Evolutionary conservation across 257 asterid genomes (phyloP), one percentile per base, ranked within the genome.

Genomic region (Solanum commersonii): DNA sequence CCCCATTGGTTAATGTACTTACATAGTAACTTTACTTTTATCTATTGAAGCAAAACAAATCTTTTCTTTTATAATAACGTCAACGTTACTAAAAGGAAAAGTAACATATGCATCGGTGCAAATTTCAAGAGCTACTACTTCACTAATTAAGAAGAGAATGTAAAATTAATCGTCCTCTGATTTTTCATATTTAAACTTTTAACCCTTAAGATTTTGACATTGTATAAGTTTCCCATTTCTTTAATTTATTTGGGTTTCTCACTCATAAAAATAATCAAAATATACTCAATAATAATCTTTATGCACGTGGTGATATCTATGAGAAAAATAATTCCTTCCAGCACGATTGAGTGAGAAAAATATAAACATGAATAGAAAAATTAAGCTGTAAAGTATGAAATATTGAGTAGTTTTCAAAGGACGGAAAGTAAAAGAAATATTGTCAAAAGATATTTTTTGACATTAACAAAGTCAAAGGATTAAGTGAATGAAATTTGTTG

Each of bases 71-170:
- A 35, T 35, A 81, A 81, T 29, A 81, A 81, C 85, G 85, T 81
- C 68, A 81, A 46, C 42, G 27, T 46, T 29, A 46, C 85, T 46
- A 18, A 81, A 81, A 46, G 42, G 42, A 27, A 46, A 81, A 46
- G 85, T 81, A 46, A 81, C 27, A 76, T 87, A 82, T 90, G 86
- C 91, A 86, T 92, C 29, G 91, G 89, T 93, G 89, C 94, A 78
- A 46, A 86, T 89, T 79, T 89, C 93, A 83, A 89, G 87, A 81
- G 85, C 42, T 44, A 46, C 29, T 81, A 12, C 29, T 81, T 81
- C 18, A 15, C 20, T 37, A 37, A 42, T 10, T 42, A 25, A 79
- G 33, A 79, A 79, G 37, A 42, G 37, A 25, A 79, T 44, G 38
- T 20, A 10, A 81, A 6, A 6, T 10, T 29, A 46, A 29, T 46